A percentile compares a stretch with the other conserved stretches of the same genome.
Evolutionary conservation across 2,329 filamentous ascomycete species (phyloP).

Genomic region (Aureobasidium sp.): DNA sequence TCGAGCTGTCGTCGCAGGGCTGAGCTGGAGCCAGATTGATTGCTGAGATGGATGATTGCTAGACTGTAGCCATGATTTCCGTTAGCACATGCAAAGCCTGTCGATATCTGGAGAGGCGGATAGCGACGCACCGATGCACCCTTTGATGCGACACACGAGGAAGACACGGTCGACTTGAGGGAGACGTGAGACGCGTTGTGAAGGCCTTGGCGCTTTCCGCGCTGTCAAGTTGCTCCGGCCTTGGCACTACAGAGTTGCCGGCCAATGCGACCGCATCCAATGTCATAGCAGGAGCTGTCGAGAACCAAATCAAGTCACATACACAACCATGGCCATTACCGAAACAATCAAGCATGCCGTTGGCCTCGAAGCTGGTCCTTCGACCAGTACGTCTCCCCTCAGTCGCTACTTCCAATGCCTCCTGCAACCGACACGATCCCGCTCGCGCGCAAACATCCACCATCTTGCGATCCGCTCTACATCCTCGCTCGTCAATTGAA

Average conservation of each 20-base stretch:
- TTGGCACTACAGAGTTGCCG: background rate
- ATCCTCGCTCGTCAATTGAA: background rate
- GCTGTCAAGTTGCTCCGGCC: background rate
- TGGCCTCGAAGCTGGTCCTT: conserved; percentile 33
- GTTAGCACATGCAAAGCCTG: background rate
- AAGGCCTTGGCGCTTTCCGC: background rate
- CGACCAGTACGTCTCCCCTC: conserved; percentile 28
- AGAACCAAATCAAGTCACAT: background rate
- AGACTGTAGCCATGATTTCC: background rate
- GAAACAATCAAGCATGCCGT: conserved; percentile 44
- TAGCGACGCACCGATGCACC: background rate
- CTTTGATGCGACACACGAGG: background rate
- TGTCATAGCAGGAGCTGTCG: conserved; percentile 4
- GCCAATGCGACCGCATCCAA: conserved; percentile 12
- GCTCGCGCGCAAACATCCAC: background rate
- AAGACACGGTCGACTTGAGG: background rate
- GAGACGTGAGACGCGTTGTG: background rate
- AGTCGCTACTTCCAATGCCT: background rate
- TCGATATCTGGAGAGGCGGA: background rate
- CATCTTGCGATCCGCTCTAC: background rate
- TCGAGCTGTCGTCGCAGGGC: background rate
- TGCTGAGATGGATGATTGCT: background rate
- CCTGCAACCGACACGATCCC: background rate
- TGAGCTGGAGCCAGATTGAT: background rate
- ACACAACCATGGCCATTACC: conserved; percentile 34